Evolutionary conservation across 129 eudicot genomes (phyloP).

Genomic region (Helianthus annuus): HanXRQr2.0-SUNRISE NC_035436.2:161866575-161867074

Average conservation of each 20-base stretch:
- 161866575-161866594: constrained; percentile 37
- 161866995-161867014: too few species aligned
- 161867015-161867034: too few species aligned
- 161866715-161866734: constrained; percentile 46
- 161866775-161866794: constrained; percentile 14
- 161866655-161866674: constrained; percentile 19
- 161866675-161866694: constrained; percentile 33
- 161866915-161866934: too few species aligned
- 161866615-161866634: constrained; percentile 44
- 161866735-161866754: constrained; percentile 41
- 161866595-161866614: constrained; percentile 42
- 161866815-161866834: background rate
- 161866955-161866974: too few species aligned
- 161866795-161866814: background rate
- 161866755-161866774: constrained; percentile 39
- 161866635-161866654: constrained; percentile 46
- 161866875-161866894: background rate
- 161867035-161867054: too few species aligned
- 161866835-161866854: background rate
- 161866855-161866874: background rate
- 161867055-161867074: too few species aligned
- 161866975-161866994: too few species aligned
- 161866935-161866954: too few species aligned
- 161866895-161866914: background rate
- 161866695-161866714: constrained; percentile 38